Conservation (phyloP, 2,329 filamentous ascomycete genomes). For the Verticillium dahliae region DNA sequence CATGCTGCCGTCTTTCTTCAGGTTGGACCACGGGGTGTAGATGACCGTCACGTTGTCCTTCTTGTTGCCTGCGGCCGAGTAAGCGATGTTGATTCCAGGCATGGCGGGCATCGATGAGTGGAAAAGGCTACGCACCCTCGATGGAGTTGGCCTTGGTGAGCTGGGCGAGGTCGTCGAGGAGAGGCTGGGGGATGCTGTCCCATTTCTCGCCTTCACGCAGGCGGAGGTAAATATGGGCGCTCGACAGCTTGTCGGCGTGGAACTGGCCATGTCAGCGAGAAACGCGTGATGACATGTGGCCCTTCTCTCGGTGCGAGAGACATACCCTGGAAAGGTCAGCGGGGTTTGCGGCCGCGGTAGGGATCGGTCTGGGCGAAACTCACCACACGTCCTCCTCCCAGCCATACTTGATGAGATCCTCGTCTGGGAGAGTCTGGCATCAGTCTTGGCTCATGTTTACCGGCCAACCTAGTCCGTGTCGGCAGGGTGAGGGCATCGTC, state of each 20-base stretch:
- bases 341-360: background rate
- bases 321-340: conserved; percentile 20
- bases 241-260: conserved; percentile 95
- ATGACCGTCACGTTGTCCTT: conserved; percentile 96
- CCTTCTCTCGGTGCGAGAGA: background rate
- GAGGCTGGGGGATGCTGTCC: conserved; percentile 69
- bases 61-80: conserved; percentile 69
- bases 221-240: conserved; percentile 91
- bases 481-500: conserved; percentile 6
- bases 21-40: conserved; percentile 96
- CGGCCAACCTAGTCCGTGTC: background rate
- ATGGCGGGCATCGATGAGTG: background rate
- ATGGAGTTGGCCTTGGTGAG: conserved; percentile 98
- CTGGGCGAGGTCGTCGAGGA: conserved; percentile 87
- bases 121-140: conserved; percentile 54
- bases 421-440: conserved; percentile 52
- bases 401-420: conserved; percentile 90
- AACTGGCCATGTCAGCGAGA: conserved; percentile 49
- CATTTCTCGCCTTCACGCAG: conserved; percentile 72
- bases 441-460: background rate
- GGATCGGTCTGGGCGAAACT: conserved; percentile 14
- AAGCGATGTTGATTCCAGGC: background rate
- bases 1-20: conserved; percentile 95
- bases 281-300: background rate
- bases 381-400: conserved; percentile 96